Percentiles rank a stretch among this genome's conserved stretches.
phyloP scores from a whole-genome alignment of 1,139 yeast genomes.

The Diutina catenulata region DNA sequence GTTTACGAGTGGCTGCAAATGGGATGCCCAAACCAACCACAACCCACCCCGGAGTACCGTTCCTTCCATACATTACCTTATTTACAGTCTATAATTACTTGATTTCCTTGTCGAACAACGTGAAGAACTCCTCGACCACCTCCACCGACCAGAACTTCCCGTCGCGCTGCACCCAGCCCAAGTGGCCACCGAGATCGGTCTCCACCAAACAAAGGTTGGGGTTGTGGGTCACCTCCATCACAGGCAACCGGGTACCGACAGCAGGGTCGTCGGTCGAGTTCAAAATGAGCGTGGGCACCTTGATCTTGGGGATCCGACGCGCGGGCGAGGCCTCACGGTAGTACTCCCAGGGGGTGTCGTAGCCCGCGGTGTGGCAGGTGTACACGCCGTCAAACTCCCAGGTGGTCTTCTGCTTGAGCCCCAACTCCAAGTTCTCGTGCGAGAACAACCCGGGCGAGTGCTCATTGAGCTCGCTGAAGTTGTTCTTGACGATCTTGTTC shows the following conservation, averaged over 20 bases:
- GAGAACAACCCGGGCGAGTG: conserved; percentile 22
- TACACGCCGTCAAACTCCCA: conserved; percentile 53
- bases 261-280: conserved; percentile 81
- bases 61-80: too few species aligned
- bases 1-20: too few species aligned
- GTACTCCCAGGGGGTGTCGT: conserved; percentile 57
- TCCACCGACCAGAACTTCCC: conserved; percentile 68
- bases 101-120: conserved; percentile 2
- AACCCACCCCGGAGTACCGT: too few species aligned
- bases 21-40: too few species aligned
- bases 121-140: conserved; percentile 51
- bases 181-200: conserved; percentile 48
- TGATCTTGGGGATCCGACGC: conserved; percentile 39
- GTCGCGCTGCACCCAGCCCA: conserved; percentile 43
- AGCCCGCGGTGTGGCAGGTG: conserved; percentile 71
- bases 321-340: conserved; percentile 61
- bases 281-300: conserved; percentile 58
- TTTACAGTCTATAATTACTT: too few species aligned
- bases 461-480: conserved; percentile 38
- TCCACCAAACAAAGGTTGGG: conserved; percentile 26
- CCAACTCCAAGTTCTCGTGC: conserved; percentile 21
- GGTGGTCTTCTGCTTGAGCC: conserved; percentile 23
- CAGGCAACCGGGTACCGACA: conserved; percentile 37
- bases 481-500: conserved; percentile 48
- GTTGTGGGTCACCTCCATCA: conserved; percentile 15